Base-by-base conservation (phyloP, 495 filamentous ascomycete genomes). In the Tuber magnatum region DNA sequence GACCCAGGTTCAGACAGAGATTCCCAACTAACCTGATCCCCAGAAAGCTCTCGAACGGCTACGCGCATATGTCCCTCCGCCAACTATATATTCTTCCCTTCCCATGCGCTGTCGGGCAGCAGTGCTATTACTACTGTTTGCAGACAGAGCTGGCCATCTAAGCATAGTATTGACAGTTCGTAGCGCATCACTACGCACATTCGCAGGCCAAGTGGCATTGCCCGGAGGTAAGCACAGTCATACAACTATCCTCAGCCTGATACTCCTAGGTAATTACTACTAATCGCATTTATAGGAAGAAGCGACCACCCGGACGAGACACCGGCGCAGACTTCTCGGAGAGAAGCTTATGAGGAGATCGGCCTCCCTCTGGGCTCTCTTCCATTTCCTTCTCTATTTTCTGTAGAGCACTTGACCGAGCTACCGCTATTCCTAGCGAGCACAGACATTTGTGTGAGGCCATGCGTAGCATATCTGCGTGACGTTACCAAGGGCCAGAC, bases 321-420 rank as follows among this genome's bases (percentile, higher is more conserved):
- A 3, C 82, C 87, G 83, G 90, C 91, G 83, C 86, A 92, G 82
- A 95, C 93, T 69, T 92, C 94, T 38, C 90, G 93, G 32, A 89
- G 94, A 81, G 94, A 97, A 87, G 93, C 94, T 20, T 90, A 86
- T 81, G 94, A 97, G 81, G 94, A 97, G 84, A 97, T 97, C 82
- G 94, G 94, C 1, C 88, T 97, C 0, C 91, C 94, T 12, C 86
- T 88, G 71, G 87, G 89, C 78, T 85, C 89, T 80, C 80, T 84
- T 65, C 85, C 87, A 73, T 85, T 95, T 20, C 92, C 91, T 0
- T 77, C 83, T 0, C 91, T 91, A 7, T 97, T 95, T 84, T 81
- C 86, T 71, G 90, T 97, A 78, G 93, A 97, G 83, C 92, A 93
- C 76, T 88, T 97, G 72, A 93, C 92, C 84, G 89, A 93, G 83